A percentile compares a stretch with the other conserved stretches of the same genome.
Evolutionary conservation across 495 filamentous ascomycete genomes (phyloP).

Genomic region (Cladorrhinum samala): DNA sequence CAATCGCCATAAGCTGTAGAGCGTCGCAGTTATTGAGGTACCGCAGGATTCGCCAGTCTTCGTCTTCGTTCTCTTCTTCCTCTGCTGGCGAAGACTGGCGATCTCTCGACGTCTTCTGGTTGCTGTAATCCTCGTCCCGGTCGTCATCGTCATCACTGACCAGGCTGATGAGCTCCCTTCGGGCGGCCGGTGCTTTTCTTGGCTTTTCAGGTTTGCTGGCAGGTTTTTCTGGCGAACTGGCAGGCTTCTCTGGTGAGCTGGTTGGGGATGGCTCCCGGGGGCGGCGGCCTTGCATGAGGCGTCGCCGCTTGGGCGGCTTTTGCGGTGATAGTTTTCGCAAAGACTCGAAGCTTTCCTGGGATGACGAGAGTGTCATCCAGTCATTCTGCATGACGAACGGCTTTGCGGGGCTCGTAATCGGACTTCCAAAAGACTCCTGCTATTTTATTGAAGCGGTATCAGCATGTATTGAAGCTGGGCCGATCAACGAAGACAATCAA

Average conservation of each 20-base stretch:
- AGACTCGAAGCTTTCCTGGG: slow-evolving; percentile 10
- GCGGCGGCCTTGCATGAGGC: slow-evolving; percentile 27
- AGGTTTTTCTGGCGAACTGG: slow-evolving; percentile 1
- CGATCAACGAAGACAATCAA: background rate
- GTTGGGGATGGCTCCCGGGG: slow-evolving; percentile 11
- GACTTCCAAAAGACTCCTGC: slow-evolving; percentile 14
- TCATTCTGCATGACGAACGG: slow-evolving; percentile 18
- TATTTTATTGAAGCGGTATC: background rate
- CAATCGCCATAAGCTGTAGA: slow-evolving; percentile 70
- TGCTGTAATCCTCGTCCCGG: slow-evolving; percentile 18
- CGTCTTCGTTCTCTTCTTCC: slow-evolving; percentile 5
- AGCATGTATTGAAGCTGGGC: background rate
- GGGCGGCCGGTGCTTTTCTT: background rate
- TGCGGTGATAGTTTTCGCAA: slow-evolving; percentile 7
- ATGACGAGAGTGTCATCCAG: slow-evolving; percentile 22
- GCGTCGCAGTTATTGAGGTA: slow-evolving; percentile 77
- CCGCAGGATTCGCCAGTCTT: slow-evolving; percentile 51
- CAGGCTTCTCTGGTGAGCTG: slow-evolving; percentile 14
- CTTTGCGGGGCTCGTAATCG: slow-evolving; percentile 15
- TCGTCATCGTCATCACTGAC: slow-evolving; percentile 25
- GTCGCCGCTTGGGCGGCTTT: slow-evolving; percentile 18
- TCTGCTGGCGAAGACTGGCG: slow-evolving; percentile 10
- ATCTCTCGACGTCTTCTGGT: slow-evolving; percentile 6
- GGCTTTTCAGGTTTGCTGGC: no score
- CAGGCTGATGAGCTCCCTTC: slow-evolving; percentile 18